Evolutionary conservation across 768 basidiomycete genomes (phyloP), one percentile per base, ranked within the genome.

Genomic region (Kwoniella botswanensis): DNA sequence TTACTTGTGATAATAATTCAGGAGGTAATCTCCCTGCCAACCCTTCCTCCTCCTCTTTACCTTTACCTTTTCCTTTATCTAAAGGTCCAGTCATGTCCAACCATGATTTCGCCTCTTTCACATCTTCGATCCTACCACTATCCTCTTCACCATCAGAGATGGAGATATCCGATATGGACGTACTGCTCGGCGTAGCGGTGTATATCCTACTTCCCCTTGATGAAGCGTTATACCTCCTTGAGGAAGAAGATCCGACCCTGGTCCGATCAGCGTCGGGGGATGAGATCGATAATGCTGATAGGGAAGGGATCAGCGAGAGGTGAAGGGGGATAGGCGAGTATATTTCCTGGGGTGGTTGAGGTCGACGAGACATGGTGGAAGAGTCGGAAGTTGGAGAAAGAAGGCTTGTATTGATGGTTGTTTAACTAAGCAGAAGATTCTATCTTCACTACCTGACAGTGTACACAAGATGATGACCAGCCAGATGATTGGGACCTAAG

Each of bases 1-100:
- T 72, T 41, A 80, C 82, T 81, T 96, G 91, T 17, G 97, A 92
- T 79, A 98, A 89, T 52, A 98, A 88, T 83, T 98, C 96, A 68
- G 92, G 91, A 9, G 95, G 95, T 4, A 98, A 86, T 42, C 21
- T 70, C 11, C 68, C 69, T 22, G 21, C 70, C 46, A 18, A 44
- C 55, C 41, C 71, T 18, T 67, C 75, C 18, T 42, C 22, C 46
- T 63, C 56, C 18, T 46, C 72, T 35, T 74, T 75, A 7, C 68
- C 80, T 88, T 90, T 2, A 83, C 81, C 62, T 26, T 64, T 72
- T 22, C 53, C 44, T 59, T 60, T 68, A 17, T 41, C 17, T 15
- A 11, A 42, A 4, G 59, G 35, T 12, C 29, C 44, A 13, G 60
- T 22, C 60, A 68, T 62, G 44, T 65, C 63, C 41, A 69, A 63